Percentiles rank a stretch among this genome's conserved stretches.
phyloP scores from a whole-genome alignment of 371 early-diverging fungal species.

The Lichtheimia ramosa region DNA sequence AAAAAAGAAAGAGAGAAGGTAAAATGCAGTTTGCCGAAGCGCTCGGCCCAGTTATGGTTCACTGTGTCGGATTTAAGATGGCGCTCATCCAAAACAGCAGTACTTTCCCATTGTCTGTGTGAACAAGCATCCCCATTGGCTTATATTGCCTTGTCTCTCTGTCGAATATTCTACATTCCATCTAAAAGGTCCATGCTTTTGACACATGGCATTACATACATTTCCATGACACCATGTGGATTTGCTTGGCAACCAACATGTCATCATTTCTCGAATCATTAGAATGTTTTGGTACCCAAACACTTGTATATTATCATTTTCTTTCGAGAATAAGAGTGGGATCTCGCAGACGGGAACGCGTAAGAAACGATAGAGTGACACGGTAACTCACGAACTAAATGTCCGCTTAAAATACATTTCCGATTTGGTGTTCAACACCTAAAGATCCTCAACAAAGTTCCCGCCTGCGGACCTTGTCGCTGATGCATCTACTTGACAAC shows the following conservation, averaged over 20 bases:
- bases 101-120: too few species aligned
- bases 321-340: slow-evolving; percentile 9
- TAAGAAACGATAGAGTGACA: slow-evolving; percentile 34
- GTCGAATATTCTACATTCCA: too few species aligned
- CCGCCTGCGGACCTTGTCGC: slow-evolving; percentile 3
- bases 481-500: not conserved
- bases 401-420: slow-evolving; percentile 48
- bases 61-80: too few species aligned
- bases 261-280: too few species aligned
- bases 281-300: too few species aligned
- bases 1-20: not conserved
- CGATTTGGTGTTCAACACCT: slow-evolving; percentile 29
- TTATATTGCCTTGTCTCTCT: too few species aligned
- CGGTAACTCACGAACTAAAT: slow-evolving; percentile 28
- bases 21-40: not conserved
- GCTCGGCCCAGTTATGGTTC: not conserved
- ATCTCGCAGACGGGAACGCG: slow-evolving; percentile 56
- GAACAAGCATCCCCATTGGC: too few species aligned
- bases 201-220: too few species aligned
- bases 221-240: too few species aligned
- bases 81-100: too few species aligned
- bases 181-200: too few species aligned
- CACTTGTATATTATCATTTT: slow-evolving; percentile 2
- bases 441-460: not conserved
- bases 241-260: too few species aligned